Evolutionary conservation across 1,284 basidiomycete genomes (phyloP).

Genomic region (Exobasidium cylindrosporum): DNA sequence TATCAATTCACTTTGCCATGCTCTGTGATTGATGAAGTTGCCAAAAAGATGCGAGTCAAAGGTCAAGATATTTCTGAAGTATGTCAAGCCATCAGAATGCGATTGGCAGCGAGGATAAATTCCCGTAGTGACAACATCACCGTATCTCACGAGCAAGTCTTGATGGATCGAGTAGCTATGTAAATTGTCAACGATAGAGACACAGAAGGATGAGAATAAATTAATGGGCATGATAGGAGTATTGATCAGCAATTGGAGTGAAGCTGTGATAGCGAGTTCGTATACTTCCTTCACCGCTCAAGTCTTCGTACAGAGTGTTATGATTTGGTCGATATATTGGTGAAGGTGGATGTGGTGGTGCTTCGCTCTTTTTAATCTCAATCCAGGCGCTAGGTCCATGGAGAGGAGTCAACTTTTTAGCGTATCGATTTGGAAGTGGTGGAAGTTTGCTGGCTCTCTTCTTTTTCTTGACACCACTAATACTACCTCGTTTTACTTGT

Average conservation of each 20-base stretch:
- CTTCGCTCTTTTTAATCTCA: not conserved
- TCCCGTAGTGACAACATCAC: not conserved
- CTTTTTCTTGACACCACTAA: not conserved
- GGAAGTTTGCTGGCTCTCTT: not conserved
- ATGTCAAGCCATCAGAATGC: not conserved
- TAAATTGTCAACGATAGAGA: not conserved
- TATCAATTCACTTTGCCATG: not conserved
- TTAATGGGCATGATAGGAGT: not conserved
- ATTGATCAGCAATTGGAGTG: slow-evolving; percentile 4
- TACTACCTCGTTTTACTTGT: slow-evolving; percentile 2
- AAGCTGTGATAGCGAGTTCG: slow-evolving; percentile 2
- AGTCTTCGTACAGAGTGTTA: not conserved
- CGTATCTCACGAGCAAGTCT: not conserved
- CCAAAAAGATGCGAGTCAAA: not conserved
- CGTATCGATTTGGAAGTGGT: not conserved
- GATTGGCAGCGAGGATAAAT: not conserved
- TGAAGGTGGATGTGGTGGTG: not conserved
- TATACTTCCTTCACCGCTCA: not conserved
- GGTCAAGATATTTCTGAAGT: not conserved
- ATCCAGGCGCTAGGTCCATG: not conserved
- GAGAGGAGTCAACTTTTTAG: not conserved
- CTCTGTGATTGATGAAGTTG: not conserved
- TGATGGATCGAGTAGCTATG: slow-evolving; percentile 4
- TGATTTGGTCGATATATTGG: not conserved
- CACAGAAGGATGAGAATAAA: not conserved